These are phyloP conservation scores for Nannochloropsis salina DNA, from an alignment of 108 stramenopile species.

Conservation along the genomic window DNA sequence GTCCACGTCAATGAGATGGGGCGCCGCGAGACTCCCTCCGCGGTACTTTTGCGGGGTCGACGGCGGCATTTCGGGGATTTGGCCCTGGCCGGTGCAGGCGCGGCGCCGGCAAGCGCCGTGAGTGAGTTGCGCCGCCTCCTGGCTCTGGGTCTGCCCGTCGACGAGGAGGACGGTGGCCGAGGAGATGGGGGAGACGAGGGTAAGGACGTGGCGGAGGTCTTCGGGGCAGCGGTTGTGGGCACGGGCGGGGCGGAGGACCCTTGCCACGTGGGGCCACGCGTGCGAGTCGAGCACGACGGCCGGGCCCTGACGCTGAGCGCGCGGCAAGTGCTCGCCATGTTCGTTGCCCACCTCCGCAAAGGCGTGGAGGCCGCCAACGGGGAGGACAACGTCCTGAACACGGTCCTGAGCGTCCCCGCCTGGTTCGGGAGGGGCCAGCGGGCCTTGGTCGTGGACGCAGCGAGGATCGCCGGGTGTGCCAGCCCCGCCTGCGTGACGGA, in stretches of 20 bases:
- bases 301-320: not conserved
- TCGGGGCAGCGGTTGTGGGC: not conserved
- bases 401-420: not conserved
- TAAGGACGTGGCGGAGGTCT: not conserved
- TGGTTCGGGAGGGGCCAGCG: slow-evolving; percentile 11
- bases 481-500: not conserved
- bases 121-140: not conserved
- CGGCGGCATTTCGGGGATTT: not conserved
- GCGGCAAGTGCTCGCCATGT: not conserved
- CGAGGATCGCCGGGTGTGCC: not conserved
- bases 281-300: not conserved
- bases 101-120: not conserved
- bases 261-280: not conserved
- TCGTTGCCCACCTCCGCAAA: not conserved
- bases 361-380: not conserved
- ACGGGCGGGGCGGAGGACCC: not conserved
- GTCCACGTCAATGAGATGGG: not conserved
- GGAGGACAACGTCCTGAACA: not conserved
- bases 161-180: not conserved
- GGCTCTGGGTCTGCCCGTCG: not conserved
- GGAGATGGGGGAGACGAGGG: not conserved
- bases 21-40: not conserved
- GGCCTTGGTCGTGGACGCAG: slow-evolving; percentile 4
- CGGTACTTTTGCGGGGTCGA: not conserved
- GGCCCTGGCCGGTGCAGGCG: not conserved